A percentile compares a stretch with the other conserved stretches of the same genome.
Conservation (phyloP, 495 filamentous ascomycete genomes). For the Penicillium cataractarum region DNA sequence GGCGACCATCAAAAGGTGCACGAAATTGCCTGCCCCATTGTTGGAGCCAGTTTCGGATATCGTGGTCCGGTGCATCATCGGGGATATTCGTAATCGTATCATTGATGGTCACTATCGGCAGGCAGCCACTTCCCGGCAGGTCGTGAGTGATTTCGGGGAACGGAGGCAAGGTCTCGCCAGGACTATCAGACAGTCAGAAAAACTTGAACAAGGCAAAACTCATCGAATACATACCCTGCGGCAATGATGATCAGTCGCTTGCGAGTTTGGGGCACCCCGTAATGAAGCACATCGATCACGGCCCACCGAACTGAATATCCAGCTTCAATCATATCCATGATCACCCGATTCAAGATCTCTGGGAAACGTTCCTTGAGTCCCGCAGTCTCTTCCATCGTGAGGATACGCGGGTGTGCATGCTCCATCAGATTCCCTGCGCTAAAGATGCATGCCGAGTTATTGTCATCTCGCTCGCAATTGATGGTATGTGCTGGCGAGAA, state of each 20-base stretch:
- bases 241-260: conserved; percentile 77
- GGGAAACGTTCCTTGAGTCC: conserved; percentile 59
- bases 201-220: too few species aligned
- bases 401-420: conserved; percentile 65
- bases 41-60: conserved; percentile 34
- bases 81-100: conserved; percentile 52
- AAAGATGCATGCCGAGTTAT: conserved; percentile 75
- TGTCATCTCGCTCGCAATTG: conserved; percentile 62
- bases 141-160: conserved; percentile 72
- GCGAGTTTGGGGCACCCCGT: conserved; percentile 64
- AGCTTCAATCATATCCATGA: conserved; percentile 63
- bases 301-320: conserved; percentile 72
- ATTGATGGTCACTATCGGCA: conserved; percentile 48
- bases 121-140: conserved; percentile 30
- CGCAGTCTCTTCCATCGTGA: conserved; percentile 85
- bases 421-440: conserved; percentile 61
- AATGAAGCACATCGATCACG: conserved; percentile 55
- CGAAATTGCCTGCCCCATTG: background rate
- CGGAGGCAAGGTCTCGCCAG: conserved; percentile 71
- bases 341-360: conserved; percentile 58
- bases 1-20: conserved; percentile 47
- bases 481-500: conserved; percentile 79
- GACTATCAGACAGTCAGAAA: conserved; percentile 42
- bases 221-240: conserved; percentile 58
- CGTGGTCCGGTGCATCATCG: conserved; percentile 45